Base-by-base conservation (phyloP, 441 rosid genomes). In the Pelargonium myrrhifolium region DNA sequence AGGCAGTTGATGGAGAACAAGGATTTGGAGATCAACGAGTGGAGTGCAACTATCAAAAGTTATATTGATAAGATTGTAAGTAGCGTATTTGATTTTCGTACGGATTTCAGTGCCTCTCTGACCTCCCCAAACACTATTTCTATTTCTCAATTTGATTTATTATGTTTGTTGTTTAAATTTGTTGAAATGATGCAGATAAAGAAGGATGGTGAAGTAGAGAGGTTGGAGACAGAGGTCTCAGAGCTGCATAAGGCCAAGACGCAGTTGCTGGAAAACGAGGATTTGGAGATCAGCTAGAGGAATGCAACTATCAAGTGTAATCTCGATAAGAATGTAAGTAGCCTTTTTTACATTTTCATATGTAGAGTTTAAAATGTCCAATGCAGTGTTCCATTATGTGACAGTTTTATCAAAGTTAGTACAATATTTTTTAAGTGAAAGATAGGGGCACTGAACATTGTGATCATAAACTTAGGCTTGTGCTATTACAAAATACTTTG, bases 181-280 rank as follows among this genome's bases (percentile, higher is more conserved):
- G 63, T 18, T 61, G 24, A 9, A 53, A 14, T 65, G 67, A 7
- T 65, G 65, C 65, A 93, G 97, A 87, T 93, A 82, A 91, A 77
- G 59, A 94, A 86, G 79, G 98, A 89, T 68, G 94, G 96, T 55
- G 93, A 86, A 70, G 67, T 81, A 6, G 98, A 89, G 87, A 84
- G 92, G 83, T 61, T 92, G 68, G 65, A 77, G 7, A 78, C 72
- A 35, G 96, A 89, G 81, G 77, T 85, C 43, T 81, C 89, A 0
- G 96, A 89, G 86, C 55, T 89, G 63, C 94, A 80, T 66, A 89
- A 89, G 79, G 89, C 97, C 14, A 89, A 85, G 85, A 86, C 94
- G 75, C 98, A 89, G 82, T 64, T 94, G 77, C 77, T 89, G 73
- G 96, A 84, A 78, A 90, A 81, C 77, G 92, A 86, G 80, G 94